phyloP scores from a whole-genome alignment of 768 basidiomycete genomes.

The Termitomyces sp. region DNA sequence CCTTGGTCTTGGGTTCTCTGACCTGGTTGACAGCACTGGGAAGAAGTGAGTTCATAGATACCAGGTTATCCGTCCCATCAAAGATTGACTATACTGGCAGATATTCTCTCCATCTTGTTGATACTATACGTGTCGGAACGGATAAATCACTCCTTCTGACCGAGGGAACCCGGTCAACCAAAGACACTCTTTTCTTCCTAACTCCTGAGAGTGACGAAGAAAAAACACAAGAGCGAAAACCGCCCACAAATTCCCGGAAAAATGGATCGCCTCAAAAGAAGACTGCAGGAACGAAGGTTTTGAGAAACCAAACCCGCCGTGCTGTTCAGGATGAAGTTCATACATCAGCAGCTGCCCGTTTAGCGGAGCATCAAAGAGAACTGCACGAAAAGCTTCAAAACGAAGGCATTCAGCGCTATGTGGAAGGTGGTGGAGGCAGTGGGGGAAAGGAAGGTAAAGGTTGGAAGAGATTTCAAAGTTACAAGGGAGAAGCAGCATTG shows the following conservation, averaged over 20 bases:
- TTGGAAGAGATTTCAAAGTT: constrained; percentile 96
- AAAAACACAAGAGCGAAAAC: constrained; percentile 45
- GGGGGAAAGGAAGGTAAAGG: constrained; percentile 85
- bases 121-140: constrained; percentile 76
- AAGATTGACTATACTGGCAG: constrained; percentile 29
- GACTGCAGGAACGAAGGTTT: constrained; percentile 76
- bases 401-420: constrained; percentile 78
- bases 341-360: constrained; percentile 67
- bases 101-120: constrained; percentile 83
- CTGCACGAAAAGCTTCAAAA: constrained; percentile 71
- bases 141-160: constrained; percentile 68
- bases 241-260: constrained; percentile 40
- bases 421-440: constrained; percentile 70
- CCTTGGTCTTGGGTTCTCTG: constrained; percentile 79
- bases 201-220: constrained; percentile 58
- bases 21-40: constrained; percentile 68
- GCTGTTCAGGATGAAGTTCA: constrained; percentile 83
- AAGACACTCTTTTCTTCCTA: constrained; percentile 86
- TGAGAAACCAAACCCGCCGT: constrained; percentile 87
- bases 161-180: constrained; percentile 75
- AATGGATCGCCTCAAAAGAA: constrained; percentile 71
- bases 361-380: constrained; percentile 84
- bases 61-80: background rate
- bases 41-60: constrained; percentile 54
- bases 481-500: constrained; percentile 88